phyloP scores from a whole-genome alignment of 139 green algal genomes.

The Chlorella sp. region DNA sequence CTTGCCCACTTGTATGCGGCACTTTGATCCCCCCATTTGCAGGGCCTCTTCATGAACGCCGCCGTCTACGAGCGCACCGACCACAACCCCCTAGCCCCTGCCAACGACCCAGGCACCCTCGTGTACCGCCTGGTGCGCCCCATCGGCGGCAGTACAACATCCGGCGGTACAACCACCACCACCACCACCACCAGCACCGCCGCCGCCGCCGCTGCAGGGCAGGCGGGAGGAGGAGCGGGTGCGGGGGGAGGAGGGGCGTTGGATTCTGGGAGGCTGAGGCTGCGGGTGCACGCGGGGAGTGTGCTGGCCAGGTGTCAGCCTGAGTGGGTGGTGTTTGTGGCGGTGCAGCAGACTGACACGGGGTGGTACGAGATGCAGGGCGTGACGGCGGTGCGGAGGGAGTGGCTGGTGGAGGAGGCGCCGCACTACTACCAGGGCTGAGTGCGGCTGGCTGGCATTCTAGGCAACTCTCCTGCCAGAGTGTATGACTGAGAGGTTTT shows the following conservation, averaged over 20 bases:
- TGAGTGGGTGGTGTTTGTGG: conserved; percentile 18
- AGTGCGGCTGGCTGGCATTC: too few species aligned
- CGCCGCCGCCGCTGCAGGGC: not conserved
- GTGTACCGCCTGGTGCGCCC: conserved; percentile 55
- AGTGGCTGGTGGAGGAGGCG: conserved; percentile 68
- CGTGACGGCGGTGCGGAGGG: conserved; percentile 54
- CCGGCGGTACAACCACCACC: not conserved
- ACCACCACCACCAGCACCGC: not conserved
- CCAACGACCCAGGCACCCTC: conserved; percentile 34
- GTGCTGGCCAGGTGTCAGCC: conserved; percentile 30
- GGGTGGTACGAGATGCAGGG: conserved; percentile 70
- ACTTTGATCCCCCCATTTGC: too few species aligned
- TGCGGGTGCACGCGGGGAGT: conserved; percentile 28
- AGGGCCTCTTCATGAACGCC: conserved; percentile 65
- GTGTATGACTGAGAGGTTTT: too few species aligned
- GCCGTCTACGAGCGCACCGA: conserved; percentile 45
- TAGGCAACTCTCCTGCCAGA: too few species aligned
- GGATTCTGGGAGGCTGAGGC: conserved; percentile 10
- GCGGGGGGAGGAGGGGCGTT: not conserved
- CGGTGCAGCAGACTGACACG: conserved; percentile 50
- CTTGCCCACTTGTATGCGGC: too few species aligned
- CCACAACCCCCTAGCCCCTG: conserved; percentile 30
- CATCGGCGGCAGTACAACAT: conserved; percentile 5
- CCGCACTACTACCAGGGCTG: conserved; percentile 74
- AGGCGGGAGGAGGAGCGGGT: not conserved